Evolutionary conservation across 2,329 filamentous ascomycete species (phyloP).

Genomic region (Talaromyces sp.): DNA sequence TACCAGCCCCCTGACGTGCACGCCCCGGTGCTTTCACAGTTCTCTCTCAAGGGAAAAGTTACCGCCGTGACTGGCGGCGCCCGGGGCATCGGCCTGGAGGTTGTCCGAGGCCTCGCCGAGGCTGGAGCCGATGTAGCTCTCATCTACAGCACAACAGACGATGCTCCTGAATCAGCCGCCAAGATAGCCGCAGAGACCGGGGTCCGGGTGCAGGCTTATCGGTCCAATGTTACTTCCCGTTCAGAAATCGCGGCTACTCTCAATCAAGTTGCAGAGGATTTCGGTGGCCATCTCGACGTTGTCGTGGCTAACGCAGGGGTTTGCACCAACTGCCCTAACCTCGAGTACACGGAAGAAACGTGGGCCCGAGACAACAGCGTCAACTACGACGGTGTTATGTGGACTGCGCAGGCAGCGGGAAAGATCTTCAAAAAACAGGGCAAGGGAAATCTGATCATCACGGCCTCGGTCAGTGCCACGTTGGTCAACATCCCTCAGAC

Average conservation of each 20-base stretch:
- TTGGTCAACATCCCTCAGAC: slow-evolving; percentile 37
- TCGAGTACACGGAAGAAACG: slow-evolving; percentile 35
- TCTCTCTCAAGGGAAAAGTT: slow-evolving; percentile 25
- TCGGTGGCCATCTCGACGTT: slow-evolving; percentile 40
- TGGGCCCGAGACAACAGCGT: slow-evolving; percentile 37
- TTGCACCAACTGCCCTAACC: slow-evolving; percentile 27
- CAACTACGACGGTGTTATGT: slow-evolving; percentile 37
- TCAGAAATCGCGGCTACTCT: slow-evolving; percentile 27
- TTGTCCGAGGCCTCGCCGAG: slow-evolving; percentile 35
- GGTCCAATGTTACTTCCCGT: slow-evolving; percentile 27
- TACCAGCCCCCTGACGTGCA: neutral
- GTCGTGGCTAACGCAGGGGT: slow-evolving; percentile 45
- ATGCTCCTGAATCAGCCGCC: neutral
- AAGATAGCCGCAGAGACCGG: slow-evolving; percentile 25
- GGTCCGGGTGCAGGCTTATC: slow-evolving; percentile 27
- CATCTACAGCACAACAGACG: neutral
- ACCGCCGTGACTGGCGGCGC: slow-evolving; percentile 25
- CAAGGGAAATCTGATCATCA: slow-evolving; percentile 35
- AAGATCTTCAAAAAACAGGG: slow-evolving; percentile 32
- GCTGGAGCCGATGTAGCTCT: slow-evolving; percentile 33
- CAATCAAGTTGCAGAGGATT: slow-evolving; percentile 31
- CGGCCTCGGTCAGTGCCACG: slow-evolving; percentile 32
- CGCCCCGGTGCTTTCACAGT: slow-evolving; percentile 5
- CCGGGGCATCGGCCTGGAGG: slow-evolving; percentile 35
- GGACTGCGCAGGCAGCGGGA: slow-evolving; percentile 34